Conservation (phyloP, 306 rosid genomes). For the Canavalia ensiformis region DNA sequence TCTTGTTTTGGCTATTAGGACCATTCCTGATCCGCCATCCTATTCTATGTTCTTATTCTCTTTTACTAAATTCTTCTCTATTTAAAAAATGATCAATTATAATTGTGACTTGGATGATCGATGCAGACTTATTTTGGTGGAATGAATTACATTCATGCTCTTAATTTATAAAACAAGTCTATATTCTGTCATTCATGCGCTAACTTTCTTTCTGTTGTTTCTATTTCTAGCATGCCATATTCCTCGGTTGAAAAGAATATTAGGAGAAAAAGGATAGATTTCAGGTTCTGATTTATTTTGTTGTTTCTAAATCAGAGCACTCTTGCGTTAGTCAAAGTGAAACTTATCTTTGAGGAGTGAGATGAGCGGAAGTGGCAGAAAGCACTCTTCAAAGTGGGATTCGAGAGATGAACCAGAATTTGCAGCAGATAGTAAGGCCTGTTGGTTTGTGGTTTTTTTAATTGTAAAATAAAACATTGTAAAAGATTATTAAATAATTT, state of each 20-base stretch:
- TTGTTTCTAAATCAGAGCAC: constrained; percentile 54
- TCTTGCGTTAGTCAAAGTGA: constrained; percentile 46
- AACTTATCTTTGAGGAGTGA: constrained; percentile 48
- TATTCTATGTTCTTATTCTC: neutral
- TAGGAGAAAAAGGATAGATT: constrained; percentile 13
- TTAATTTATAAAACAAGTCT: neutral
- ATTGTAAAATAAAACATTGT: neutral
- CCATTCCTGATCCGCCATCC: neutral
- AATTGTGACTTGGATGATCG: constrained; percentile 21
- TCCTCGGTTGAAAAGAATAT: constrained; percentile 13
- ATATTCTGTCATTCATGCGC: constrained; percentile 1
- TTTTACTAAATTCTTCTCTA: constrained; percentile 9
- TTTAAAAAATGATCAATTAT: constrained; percentile 5
- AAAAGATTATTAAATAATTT: neutral
- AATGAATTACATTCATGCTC: constrained; percentile 7
- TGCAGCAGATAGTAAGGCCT: constrained; percentile 56
- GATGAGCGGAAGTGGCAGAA: constrained; percentile 88
- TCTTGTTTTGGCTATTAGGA: constrained; percentile 6
- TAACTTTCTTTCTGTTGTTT: constrained; percentile 13
- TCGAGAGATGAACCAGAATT: constrained; percentile 69
- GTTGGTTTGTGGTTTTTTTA: neutral
- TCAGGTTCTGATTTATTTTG: constrained; percentile 40
- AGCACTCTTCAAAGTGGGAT: constrained; percentile 83
- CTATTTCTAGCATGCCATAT: constrained; percentile 40
- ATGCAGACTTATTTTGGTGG: constrained; percentile 16